Base-by-base conservation (phyloP, 2,329 filamentous ascomycete species). In the Boeremia exigua region DNA sequence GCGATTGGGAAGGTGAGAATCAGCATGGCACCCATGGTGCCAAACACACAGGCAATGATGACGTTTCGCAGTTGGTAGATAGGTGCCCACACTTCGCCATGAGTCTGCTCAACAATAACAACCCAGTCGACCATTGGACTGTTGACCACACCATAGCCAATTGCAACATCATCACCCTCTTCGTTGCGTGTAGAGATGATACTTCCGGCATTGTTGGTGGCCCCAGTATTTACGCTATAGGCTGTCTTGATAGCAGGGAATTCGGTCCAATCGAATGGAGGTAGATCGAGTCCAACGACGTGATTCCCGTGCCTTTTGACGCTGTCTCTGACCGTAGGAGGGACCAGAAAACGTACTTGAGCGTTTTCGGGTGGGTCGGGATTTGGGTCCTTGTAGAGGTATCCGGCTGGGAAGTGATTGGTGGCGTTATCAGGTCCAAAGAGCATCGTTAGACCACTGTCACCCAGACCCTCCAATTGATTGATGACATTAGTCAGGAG, bases 31-130 rank as follows among this genome's bases (percentile, higher is more conserved):
- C 88, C 92, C 11, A 88, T 83, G 0, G 92, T 94, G 1, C 89
- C 91, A 71, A 96, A 96, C 0, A 96, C 89, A 58, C 91, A 96
- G 5, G 86, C 91, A 2, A 96, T 76, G 1, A 97, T 83, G 46
- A 96, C 91, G 43, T 88, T 87, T 17, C 90, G 86, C n/a, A 96
- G 80, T 17, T 86, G 87, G 27, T 81, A 77, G 54, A 96, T 92
- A 0, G 92, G 90, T 7, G 81, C 80, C 77, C 89, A 92, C 0
- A 92, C 91, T 75, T 96, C 92, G 19, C 73, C 73, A 59, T 86
- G 86, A 2, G 86, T 80, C 73, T 95, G 88, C 71, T 96, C 93
- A 0, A 96, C 84, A 2, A 96, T 67, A 3, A 97, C 78, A 5
- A 90, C 86, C 93, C 93, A 97, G 67, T 94, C 86, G 7, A 90